Base-by-base conservation (phyloP, 805 yeast genomes). In the Kodamaea jinghongensis region DNA sequence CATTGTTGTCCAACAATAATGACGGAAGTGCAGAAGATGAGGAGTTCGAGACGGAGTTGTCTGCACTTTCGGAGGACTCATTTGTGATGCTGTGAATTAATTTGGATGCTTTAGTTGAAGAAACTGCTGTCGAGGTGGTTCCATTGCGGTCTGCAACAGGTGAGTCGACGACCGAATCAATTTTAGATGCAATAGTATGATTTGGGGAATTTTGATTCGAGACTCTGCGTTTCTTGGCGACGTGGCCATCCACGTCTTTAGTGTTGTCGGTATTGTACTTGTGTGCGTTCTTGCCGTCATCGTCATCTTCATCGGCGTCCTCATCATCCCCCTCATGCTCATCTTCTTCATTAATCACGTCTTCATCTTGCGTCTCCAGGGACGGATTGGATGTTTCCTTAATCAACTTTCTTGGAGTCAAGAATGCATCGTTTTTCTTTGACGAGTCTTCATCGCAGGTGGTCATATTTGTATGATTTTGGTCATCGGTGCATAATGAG, bases 171-270 rank as follows among this genome's bases (percentile, higher is more conserved):
- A 51, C 47, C 14, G 58, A 50, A 34, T 60, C 66, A 23, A 65
- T 60, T 44, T 58, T 61, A 4, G 66, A 54, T 12, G 73, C 73
- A 20, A 66, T 52, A 4, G 60, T 52, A 40, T 56, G 53, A 42
- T 60, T 62, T 1, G 73, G 73, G 5, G 73, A 59, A 16, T 51
- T 62, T n/a, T 23, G 29, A 14, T 16, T 15, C 12, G 26, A n/a
- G 3, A 34, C 9, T 9, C 16, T 34, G 11, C 36, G 29, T 25
- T 28, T 34, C 20, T 25, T 34, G 12, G 31, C 28, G 25, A 22
- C 28, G 28, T 32, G 35, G 28, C 8, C 23, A n/a, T 32, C 35
- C 35, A 20, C 14, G 14, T 31, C 34, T 14, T 31, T 31, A 4
- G 34, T 25, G n/a, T 31, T 31, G 26, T 17, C 20, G 8, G 35